These are phyloP conservation scores for Aurifilum marmelostoma DNA, from an alignment of 2,329 filamentous ascomycete genomes.

Conservation along the genomic window DNA sequence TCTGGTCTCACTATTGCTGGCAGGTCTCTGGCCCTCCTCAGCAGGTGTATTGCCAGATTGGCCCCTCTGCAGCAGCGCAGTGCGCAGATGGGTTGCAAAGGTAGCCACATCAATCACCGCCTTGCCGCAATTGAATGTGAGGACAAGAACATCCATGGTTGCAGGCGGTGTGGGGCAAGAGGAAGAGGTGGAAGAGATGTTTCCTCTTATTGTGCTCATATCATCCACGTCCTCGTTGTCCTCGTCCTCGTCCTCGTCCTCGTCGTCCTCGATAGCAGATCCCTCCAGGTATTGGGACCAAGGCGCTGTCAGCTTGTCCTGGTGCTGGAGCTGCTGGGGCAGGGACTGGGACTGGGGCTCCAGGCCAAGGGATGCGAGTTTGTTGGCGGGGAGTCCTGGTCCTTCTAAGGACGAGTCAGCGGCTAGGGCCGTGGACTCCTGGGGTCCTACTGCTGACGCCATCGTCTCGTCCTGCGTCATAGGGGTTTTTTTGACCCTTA, in stretches of 20 bases:
- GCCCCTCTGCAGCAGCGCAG: constrained; percentile 51
- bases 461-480: background rate
- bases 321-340: background rate
- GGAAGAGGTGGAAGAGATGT: background rate
- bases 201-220: background rate
- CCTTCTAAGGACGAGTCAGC: background rate
- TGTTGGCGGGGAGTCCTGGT: constrained; percentile 14
- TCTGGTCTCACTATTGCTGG: background rate
- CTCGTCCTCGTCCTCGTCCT: background rate
- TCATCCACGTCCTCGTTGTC: background rate
- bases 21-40: background rate
- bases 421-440: background rate
- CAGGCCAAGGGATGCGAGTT: constrained; percentile 5
- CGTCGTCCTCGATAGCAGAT: background rate
- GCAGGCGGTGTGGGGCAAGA: background rate
- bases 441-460: constrained; percentile 12
- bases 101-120: constrained; percentile 67
- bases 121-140: constrained; percentile 90
- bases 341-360: background rate
- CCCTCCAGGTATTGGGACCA: background rate
- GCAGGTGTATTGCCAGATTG: background rate
- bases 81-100: constrained; percentile 73
- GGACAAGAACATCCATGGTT: constrained; percentile 69
- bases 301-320: background rate
- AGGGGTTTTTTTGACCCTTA: constrained; percentile 6